A percentile compares a stretch with the other conserved stretches of the same genome.
Evolutionary conservation across 2,329 filamentous ascomycete genomes (phyloP).

Genomic region (Stemphylium beticola): DNA sequence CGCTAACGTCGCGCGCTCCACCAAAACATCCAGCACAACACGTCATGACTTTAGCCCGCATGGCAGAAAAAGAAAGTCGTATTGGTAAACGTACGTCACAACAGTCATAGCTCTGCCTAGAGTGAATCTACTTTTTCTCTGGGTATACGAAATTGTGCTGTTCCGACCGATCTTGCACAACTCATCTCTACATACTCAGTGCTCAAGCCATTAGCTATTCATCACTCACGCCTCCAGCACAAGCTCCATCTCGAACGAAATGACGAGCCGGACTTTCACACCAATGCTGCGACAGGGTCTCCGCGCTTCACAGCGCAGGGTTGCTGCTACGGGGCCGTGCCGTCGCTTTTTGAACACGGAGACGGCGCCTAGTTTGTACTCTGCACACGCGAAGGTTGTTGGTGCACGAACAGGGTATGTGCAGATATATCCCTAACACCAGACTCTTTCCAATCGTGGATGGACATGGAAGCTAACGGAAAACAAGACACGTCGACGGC

Average conservation of each 20-base stretch:
- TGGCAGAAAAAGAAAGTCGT: background rate
- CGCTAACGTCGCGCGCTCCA: conserved; percentile 2
- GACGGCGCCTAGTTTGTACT: conserved; percentile 49
- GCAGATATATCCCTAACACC: no score
- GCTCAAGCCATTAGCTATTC: no score
- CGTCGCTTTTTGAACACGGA: conserved; percentile 49
- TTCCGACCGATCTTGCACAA: background rate
- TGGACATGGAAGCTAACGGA: no score
- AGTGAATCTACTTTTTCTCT: background rate
- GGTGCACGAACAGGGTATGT: conserved; percentile 47
- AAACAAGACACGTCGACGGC: conserved; percentile 37
- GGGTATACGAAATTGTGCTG: background rate
- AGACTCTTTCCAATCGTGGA: no score
- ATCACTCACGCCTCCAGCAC: no score
- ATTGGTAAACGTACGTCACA: background rate
- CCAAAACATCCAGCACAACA: conserved; percentile 1
- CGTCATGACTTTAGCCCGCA: conserved; percentile 16
- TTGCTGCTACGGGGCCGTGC: background rate
- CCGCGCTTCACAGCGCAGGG: conserved; percentile 14
- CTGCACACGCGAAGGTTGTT: conserved; percentile 47
- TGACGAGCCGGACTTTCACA: conserved; percentile 22
- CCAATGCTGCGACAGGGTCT: conserved; percentile 20
- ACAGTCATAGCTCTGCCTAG: background rate
- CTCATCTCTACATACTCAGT: no score
- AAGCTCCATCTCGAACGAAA: background rate